Base-by-base conservation (phyloP, 2,329 filamentous ascomycete species). In the Microsporum canis region DNA sequence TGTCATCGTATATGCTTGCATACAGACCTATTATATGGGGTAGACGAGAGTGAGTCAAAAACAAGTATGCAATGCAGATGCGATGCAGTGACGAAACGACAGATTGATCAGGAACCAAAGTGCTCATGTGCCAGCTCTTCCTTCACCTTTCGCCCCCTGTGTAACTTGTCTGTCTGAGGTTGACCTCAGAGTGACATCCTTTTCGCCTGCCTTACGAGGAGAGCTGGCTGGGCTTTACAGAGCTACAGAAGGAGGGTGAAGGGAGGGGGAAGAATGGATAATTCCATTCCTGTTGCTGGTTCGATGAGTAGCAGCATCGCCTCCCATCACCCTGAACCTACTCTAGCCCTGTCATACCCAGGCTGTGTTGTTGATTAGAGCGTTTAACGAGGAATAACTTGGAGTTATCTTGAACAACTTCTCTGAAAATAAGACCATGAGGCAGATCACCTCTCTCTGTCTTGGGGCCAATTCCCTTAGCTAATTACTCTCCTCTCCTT, bases 91-190 rank as follows among this genome's bases (percentile, higher is more conserved):
- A 53, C 31, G 49, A 53, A 33, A 34, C 27, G 27, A 33, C 49
- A 12, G 49, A 53, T 47, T 47, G 10, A 53, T 53, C 49, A 53
- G 29, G 49, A 31, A 53, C 17, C 49, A 34, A 12, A 12, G 29
- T 53, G 49, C 49, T 53, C 49, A 53, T 53, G 49, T 53, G 49
- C 49, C 49, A 10, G 49, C 49, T 33, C 31, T 23, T 23, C 17
- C 17, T 43, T 43, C 39, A 43, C 39, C n/a, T n/a, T 43, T 43
- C 39, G 43, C 43, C 43, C 49, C 49, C 49, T 53, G 49, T 53
- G 49, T 53, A 53, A 53, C 49, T 53, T n/a, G 49, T 43, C 49
- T 34, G 49, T 53, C 49, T 53, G 49, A 33, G 49, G 49, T 53
- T 53, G 49, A 33, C 27, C 49, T 33, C 10, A 53, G 23, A 53